Evolutionary conservation across 192 early-diverging fungal species (phyloP), one percentile per base, ranked within the genome.

Genomic region (Coemansia sp.): DNA sequence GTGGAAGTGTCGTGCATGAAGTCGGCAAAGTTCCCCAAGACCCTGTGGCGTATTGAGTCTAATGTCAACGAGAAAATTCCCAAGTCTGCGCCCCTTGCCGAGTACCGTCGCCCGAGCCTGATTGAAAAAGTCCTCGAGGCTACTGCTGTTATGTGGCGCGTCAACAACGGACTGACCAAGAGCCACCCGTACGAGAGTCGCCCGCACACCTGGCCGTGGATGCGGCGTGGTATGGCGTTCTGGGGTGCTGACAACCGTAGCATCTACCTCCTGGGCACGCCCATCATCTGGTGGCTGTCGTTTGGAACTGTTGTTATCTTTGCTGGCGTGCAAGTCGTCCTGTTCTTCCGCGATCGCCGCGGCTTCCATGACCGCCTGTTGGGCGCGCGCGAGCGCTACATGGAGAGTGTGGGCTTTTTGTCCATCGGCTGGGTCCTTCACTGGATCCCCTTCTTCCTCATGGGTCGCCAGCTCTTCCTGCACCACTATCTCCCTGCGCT

Each of bases 401-500:
- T 87, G 46, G 75, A 87, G 8, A 85, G 86, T 13, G 87, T 87
- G 34, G 88, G 88, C 24, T 91, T 96, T 66, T 86, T 92, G 47
- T 86, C 90, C 29, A 51, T 89, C 13, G 94, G 89, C 13, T 98
- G 95, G 95, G 70, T 77, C 20, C 79, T 93, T 46, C 96, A 97
- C 82, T 96, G 93, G 75, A 42, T 93, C 11, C 93, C 95, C 18
- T 97, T 97, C 79, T 95, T 92, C 81, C 72, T 95, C 18, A 95
- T 97, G 94, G 85, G 83, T 22, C 94, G 95, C 36, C 93, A 95
- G 77, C 85, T 94, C 43, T 96, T 98, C 79, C 78, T 96, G 43
- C 96, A 97, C 75, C 96, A 98, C 72, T 98, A 97, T 74, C 87
- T 96, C n/a, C 96, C 97, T 5, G 91, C 96, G 10, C 86, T 97